A percentile compares a stretch with the other conserved stretches of the same genome.
phyloP scores from a whole-genome alignment of 2,329 filamentous ascomycete species.

The Fusarium tricinctum region DNA sequence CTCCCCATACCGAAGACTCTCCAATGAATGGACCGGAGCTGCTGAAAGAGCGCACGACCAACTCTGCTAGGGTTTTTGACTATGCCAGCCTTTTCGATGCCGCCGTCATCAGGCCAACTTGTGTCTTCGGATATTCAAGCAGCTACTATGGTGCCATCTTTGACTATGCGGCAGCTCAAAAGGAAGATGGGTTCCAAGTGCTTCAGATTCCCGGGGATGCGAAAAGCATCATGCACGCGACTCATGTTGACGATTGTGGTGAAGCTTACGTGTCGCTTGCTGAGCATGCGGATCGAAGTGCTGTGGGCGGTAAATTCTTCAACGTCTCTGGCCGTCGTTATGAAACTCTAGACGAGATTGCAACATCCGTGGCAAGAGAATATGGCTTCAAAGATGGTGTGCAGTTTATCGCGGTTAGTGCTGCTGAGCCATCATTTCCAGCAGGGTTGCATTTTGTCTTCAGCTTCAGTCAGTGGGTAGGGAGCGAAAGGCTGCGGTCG shows the following conservation, averaged over 20 bases:
- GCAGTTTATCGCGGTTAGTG: slow-evolving; percentile 43
- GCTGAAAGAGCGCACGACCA: slow-evolving; percentile 50
- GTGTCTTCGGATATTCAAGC: slow-evolving; percentile 61
- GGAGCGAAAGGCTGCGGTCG: slow-evolving; percentile 57
- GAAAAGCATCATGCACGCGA: slow-evolving; percentile 60
- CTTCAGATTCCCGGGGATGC: slow-evolving; percentile 54
- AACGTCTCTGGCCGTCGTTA: slow-evolving; percentile 62
- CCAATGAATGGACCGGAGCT: slow-evolving; percentile 54
- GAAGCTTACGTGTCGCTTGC: slow-evolving; percentile 64
- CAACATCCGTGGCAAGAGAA: slow-evolving; percentile 55
- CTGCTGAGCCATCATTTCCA: slow-evolving; percentile 39
- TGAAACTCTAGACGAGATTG: slow-evolving; percentile 60
- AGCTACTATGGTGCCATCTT: slow-evolving; percentile 61
- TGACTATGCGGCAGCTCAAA: slow-evolving; percentile 51
- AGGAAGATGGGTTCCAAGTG: slow-evolving; percentile 32
- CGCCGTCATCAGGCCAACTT: slow-evolving; percentile 61
- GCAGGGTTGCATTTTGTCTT: slow-evolving; percentile 47
- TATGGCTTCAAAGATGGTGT: slow-evolving; percentile 56
- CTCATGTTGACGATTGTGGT: slow-evolving; percentile 65
- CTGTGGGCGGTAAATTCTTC: slow-evolving; percentile 58
- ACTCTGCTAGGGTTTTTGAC: slow-evolving; percentile 53
- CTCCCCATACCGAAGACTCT: slow-evolving; percentile 60
- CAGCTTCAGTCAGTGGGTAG: slow-evolving; percentile 59
- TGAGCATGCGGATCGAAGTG: slow-evolving; percentile 49
- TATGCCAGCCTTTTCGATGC: slow-evolving; percentile 58